phyloP scores from a whole-genome alignment of 2,329 filamentous ascomycete genomes.

The Fusarium lyarnte region DNA sequence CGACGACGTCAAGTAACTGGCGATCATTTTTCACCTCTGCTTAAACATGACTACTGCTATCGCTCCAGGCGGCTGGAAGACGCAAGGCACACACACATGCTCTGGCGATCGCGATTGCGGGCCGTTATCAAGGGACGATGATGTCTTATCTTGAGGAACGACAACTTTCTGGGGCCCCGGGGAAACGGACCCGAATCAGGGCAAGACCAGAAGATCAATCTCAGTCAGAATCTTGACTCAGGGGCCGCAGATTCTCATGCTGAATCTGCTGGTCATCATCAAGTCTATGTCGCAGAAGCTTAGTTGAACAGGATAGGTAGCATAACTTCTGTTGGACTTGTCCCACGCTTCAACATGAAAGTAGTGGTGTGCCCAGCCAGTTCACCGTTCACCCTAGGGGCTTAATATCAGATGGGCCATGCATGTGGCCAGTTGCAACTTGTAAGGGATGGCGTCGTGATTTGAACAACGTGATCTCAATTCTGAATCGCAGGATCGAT shows the following conservation, averaged over 20 bases:
- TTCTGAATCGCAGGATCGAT: not conserved
- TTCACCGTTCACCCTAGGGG: not conserved
- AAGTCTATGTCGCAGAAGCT: conserved; percentile 7
- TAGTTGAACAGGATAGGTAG: not conserved
- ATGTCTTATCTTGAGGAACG: conserved; percentile 28
- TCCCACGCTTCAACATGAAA: not conserved
- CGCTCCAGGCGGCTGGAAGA: conserved; percentile 9
- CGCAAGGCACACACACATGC: not conserved
- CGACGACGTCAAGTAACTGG: conserved; percentile 29
- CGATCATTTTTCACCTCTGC: conserved; percentile 11
- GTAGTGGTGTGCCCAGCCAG: not conserved
- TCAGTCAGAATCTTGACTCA: conserved; percentile 19
- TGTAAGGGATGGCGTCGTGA: conserved; percentile 11
- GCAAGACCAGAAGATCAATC: conserved; percentile 5
- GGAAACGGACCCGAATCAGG: conserved; percentile 15
- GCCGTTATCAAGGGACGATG: conserved; percentile 15
- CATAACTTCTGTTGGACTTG: not conserved
- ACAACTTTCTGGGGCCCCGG: conserved; percentile 28
- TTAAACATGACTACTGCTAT: conserved; percentile 7
- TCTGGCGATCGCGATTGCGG: conserved; percentile 18
- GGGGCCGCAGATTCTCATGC: not conserved
- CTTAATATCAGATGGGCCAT: conserved; percentile 13
- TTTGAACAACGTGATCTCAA: conserved; percentile 30
- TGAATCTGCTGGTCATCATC: conserved; percentile 1
- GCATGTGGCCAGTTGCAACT: conserved; percentile 32